Conservation (phyloP, 352 stramenopile species). For the Phytophthora colocasiae region DNA sequence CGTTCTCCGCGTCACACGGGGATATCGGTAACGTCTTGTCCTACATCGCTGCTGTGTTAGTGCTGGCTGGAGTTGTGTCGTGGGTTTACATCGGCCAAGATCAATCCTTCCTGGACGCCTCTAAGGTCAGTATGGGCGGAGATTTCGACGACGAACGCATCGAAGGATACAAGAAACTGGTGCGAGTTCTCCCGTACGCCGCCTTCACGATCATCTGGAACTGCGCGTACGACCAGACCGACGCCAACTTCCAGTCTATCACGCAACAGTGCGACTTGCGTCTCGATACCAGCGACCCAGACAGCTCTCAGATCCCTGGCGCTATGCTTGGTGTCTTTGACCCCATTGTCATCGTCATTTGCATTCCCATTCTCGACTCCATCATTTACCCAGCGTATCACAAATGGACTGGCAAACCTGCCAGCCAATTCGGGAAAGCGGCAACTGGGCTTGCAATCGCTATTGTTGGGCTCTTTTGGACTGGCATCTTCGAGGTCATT, state of each 20-base stretch:
- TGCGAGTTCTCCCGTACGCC: slow-evolving; percentile 58
- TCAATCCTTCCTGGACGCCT: slow-evolving; percentile 47
- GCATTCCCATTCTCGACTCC: slow-evolving; percentile 46
- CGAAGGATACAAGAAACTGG: slow-evolving; percentile 55
- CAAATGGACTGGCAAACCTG: slow-evolving; percentile 40
- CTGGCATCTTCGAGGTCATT: slow-evolving; percentile 59
- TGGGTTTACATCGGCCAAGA: slow-evolving; percentile 52
- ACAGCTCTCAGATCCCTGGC: slow-evolving; percentile 60
- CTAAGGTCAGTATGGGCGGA: slow-evolving; percentile 44
- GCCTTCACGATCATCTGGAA: slow-evolving; percentile 75
- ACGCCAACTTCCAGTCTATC: slow-evolving; percentile 38
- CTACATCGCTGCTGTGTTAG: slow-evolving; percentile 43
- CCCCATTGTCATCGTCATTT: slow-evolving; percentile 51
- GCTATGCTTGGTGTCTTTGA: slow-evolving; percentile 63
- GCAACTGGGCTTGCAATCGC: slow-evolving; percentile 34
- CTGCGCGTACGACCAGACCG: slow-evolving; percentile 64
- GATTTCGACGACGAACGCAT: slow-evolving; percentile 52
- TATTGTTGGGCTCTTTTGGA: slow-evolving; percentile 46
- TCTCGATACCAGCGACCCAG: slow-evolving; percentile 40
- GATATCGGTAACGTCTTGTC: slow-evolving; percentile 49
- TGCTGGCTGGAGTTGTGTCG: slow-evolving; percentile 36
- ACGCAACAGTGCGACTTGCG: slow-evolving; percentile 74
- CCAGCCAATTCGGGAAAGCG: background rate
- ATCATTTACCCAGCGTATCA: slow-evolving; percentile 48
- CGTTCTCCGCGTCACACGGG: slow-evolving; percentile 43